Conservation (phyloP, 1,284 basidiomycete species). For the Omphalotus olearius region DNA sequence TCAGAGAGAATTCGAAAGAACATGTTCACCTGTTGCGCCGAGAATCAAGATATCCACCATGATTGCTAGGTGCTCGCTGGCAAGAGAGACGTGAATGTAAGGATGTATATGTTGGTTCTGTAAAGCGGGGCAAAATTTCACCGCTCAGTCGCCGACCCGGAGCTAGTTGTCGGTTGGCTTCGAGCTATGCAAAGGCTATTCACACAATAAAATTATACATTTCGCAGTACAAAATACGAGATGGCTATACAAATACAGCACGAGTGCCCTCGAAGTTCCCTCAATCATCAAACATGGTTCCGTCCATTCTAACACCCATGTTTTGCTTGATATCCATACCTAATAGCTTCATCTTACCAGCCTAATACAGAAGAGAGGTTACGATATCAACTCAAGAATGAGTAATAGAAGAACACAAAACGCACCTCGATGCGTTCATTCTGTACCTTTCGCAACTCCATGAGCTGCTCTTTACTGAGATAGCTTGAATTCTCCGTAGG, state of each 20-base stretch:
- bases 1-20: not conserved
- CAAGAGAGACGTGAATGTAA: too few species aligned
- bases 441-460: constrained; percentile 77
- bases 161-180: not conserved
- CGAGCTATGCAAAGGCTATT: too few species aligned
- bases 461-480: constrained; percentile 71
- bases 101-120: too few species aligned
- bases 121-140: too few species aligned
- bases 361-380: constrained; percentile 33
- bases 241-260: not conserved
- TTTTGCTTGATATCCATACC: constrained; percentile 80
- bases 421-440: constrained; percentile 73
- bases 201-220: too few species aligned
- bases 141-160: not conserved
- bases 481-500: constrained; percentile 63
- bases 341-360: constrained; percentile 75
- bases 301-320: constrained; percentile 81
- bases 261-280: not conserved
- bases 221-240: not conserved
- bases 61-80: not conserved
- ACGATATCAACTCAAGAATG: constrained; percentile 1
- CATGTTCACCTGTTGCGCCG: constrained; percentile 16
- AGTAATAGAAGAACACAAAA: constrained; percentile 10
- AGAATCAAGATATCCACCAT: constrained; percentile 17
- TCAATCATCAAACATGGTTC: constrained; percentile 36